These are phyloP conservation scores for Gaertneriomyces sp. DNA, from an alignment of 192 early-diverging fungal species.

Conservation along the genomic window DNA sequence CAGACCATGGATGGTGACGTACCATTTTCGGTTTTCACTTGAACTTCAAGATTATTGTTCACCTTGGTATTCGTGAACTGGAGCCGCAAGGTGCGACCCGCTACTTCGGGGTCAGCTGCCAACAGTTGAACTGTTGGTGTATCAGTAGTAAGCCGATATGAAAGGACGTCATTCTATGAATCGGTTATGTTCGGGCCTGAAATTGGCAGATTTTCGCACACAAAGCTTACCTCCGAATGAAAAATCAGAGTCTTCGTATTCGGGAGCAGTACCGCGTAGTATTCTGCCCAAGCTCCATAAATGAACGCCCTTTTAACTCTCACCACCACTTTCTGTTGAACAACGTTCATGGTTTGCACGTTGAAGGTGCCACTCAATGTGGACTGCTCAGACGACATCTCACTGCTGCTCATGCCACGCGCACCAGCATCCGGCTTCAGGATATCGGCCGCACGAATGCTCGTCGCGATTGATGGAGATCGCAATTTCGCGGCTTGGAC, in stretches of 20 bases:
- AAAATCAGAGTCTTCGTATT: neutral
- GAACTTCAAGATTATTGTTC: neutral
- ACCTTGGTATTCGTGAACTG: neutral
- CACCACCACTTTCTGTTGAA: neutral
- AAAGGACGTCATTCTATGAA: neutral
- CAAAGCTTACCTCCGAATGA: neutral
- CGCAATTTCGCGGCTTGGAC: neutral
- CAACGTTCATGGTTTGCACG: neutral
- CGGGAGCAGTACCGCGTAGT: neutral
- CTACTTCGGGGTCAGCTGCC: too few species aligned
- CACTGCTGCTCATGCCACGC: neutral
- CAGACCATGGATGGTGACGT: neutral
- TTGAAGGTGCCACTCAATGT: neutral
- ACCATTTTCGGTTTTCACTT: neutral
- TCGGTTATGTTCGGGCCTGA: neutral
- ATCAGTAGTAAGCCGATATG: neutral
- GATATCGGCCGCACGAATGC: neutral
- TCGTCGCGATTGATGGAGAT: neutral
- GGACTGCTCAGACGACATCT: neutral
- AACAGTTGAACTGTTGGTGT: neutral
- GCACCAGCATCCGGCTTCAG: neutral
- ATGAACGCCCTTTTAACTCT: neutral
- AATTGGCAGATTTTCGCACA: neutral
- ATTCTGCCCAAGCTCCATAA: neutral
- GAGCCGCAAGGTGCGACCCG: neutral